phyloP scores from a whole-genome alignment of 352 stramenopile genomes.

The Pythium oligandrum region DNA sequence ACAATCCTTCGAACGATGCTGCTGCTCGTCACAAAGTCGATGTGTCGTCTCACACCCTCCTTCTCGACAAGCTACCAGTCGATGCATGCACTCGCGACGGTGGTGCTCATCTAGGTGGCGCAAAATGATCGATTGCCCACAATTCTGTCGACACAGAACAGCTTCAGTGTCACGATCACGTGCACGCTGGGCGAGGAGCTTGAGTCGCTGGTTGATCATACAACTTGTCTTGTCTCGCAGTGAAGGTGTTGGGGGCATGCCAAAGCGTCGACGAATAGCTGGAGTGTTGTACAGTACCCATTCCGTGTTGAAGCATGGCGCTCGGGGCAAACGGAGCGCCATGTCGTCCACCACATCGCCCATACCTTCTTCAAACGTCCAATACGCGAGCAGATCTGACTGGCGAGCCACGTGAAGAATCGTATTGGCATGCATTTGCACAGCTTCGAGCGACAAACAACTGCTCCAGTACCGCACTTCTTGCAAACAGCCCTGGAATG shows the following conservation, averaged over 20 bases:
- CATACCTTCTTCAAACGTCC: constrained; percentile 72
- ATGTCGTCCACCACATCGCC: constrained; percentile 75
- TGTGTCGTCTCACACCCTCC: constrained; percentile 32
- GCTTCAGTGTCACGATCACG: constrained; percentile 35
- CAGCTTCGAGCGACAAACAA: constrained; percentile 28
- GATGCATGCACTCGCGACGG: constrained; percentile 34
- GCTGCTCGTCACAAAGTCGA: constrained; percentile 23
- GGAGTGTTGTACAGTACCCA: constrained; percentile 55
- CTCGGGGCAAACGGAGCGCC: constrained; percentile 39
- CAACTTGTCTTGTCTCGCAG: constrained; percentile 61
- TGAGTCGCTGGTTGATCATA: constrained; percentile 60
- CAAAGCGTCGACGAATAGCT: constrained; percentile 39
- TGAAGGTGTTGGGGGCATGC: constrained; percentile 51
- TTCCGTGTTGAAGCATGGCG: constrained; percentile 32
- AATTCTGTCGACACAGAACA: constrained; percentile 41
- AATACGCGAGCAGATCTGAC: constrained; percentile 43
- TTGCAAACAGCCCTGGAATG: constrained; percentile 59
- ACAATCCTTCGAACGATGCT: constrained; percentile 32
- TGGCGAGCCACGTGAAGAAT: constrained; percentile 32
- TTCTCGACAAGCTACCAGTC: constrained; percentile 53
- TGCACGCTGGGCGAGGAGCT: constrained; percentile 53
- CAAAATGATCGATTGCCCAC: constrained; percentile 27
- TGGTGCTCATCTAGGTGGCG: constrained; percentile 49
- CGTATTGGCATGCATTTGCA: constrained; percentile 23
- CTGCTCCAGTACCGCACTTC: constrained; percentile 68